Base-by-base conservation (phyloP, 1,139 yeast genomes). In the Schwanniomyces etchellsii region DNA sequence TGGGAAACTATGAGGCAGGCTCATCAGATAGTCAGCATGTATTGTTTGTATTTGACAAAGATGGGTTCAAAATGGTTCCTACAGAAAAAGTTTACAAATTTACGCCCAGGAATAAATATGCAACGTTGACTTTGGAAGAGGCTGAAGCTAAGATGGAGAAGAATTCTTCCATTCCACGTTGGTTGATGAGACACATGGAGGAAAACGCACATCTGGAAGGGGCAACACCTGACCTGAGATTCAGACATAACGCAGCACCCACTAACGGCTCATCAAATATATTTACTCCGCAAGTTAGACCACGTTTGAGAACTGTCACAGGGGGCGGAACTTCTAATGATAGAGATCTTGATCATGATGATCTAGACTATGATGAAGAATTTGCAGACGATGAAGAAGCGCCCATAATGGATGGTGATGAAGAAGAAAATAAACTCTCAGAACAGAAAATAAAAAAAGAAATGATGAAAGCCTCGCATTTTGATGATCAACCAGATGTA, bases 351-450 rank as follows among this genome's bases (percentile, higher is more conserved):
- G 95, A 86, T 39, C 89, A 84, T 42, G 96, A 89, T 43, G 97
- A 89, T 50, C 62, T 89, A 44, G 98, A 91, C 60, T 93, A 73
- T 48, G 96, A 91, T 43, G 98, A 91, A 52, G 97, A 89, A 52
- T 91, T 91, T 58, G 97, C 95, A 14, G 98, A 91, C 56, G 98
- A 91, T 55, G 98, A 91, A 60, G 98, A 91, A 55, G 97, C 97
- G 1, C 98, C 98, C 17, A 84, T 89, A 37, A 79, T 91, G 73
- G 98, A 91, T 49, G 97, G 96, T 30, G 88, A 89, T 35, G 98
- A 91, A 50, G 94, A 86, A 48, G 98, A 91, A 50, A 84, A 86
- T 52, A 88, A 83, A 52, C 83, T 88, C 43, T 83, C 89, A 24
- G 96, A 91, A 54, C 75, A 74, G 41, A 81, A 88, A 47, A 81